Percentiles rank a stretch among this genome's conserved stretches.
Evolutionary conservation across 192 early-diverging fungal genomes (phyloP).

Genomic region (Coemansia sp.): DNA sequence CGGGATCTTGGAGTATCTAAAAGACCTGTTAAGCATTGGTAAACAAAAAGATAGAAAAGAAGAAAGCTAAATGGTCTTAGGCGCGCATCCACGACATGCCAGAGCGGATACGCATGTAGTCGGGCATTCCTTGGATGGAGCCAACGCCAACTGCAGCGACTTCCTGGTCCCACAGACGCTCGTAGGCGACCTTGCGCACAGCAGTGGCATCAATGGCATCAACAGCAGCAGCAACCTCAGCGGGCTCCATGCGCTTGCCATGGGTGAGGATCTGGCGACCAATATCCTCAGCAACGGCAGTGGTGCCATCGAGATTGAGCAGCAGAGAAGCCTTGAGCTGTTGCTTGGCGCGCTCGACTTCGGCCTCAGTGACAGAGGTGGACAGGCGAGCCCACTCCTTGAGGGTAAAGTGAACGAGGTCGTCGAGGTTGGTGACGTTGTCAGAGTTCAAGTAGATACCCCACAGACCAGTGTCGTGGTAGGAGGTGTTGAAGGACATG

Average conservation of each 20-base stretch:
- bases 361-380: constrained; percentile 79
- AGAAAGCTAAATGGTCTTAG: constrained; percentile 36
- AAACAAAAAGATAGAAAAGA: neutral
- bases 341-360: constrained; percentile 97
- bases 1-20: no score
- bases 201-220: constrained; percentile 82
- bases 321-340: constrained; percentile 95
- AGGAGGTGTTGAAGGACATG: constrained; percentile 99
- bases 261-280: constrained; percentile 93
- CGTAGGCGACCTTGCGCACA: constrained; percentile 81
- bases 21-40: no score
- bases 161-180: constrained; percentile 92
- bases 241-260: constrained; percentile 86
- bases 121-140: constrained; percentile 83
- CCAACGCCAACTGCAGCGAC: constrained; percentile 82
- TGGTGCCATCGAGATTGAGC: constrained; percentile 90
- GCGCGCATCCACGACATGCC: constrained; percentile 82
- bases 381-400: constrained; percentile 93
- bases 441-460: constrained; percentile 93
- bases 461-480: constrained; percentile 96
- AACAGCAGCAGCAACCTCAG: constrained; percentile 85
- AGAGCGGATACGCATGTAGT: constrained; percentile 86
- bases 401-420: constrained; percentile 83
- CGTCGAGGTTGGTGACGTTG: constrained; percentile 79
- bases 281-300: constrained; percentile 96